Conservation (phyloP, 352 stramenopile genomes). For the Globisporangium canariense region DNA sequence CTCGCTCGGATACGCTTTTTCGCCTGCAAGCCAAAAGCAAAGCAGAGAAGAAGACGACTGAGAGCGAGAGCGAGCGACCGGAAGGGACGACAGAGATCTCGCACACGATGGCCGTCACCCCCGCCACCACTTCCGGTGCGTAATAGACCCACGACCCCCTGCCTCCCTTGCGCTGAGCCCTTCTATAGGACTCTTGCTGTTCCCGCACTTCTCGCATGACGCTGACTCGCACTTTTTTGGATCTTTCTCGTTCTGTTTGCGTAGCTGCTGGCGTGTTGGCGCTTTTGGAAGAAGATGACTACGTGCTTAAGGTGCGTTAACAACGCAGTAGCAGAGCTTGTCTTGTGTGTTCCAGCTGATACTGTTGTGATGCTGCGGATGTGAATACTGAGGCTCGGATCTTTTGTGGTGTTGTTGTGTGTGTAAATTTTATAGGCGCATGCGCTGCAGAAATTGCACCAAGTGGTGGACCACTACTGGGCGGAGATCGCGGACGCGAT, state of each 20-base stretch:
- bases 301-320: constrained; percentile 71
- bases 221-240: constrained; percentile 5
- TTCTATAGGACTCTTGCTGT: neutral
- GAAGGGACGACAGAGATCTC: constrained; percentile 2
- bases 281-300: constrained; percentile 91
- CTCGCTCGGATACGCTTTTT: constrained; percentile 14
- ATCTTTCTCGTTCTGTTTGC: constrained; percentile 14
- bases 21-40: neutral
- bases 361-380: neutral
- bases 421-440: constrained; percentile 51
- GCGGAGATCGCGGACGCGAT: constrained; percentile 92
- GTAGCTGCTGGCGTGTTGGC: constrained; percentile 85
- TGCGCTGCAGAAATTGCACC: constrained; percentile 90
- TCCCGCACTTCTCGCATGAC: neutral
- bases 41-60: constrained; percentile 14
- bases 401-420: constrained; percentile 12
- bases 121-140: constrained; percentile 15
- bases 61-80: constrained; percentile 1
- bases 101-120: constrained; percentile 14
- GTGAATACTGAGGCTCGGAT: constrained; percentile 2
- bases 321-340: neutral
- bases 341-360: neutral
- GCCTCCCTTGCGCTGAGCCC: neutral
- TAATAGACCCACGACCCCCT: neutral
- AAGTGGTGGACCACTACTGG: constrained; percentile 94